Base-by-base conservation (phyloP, 225 moss, liverwort and hornwort genomes). In the Thuidium tamariscinum region DNA sequence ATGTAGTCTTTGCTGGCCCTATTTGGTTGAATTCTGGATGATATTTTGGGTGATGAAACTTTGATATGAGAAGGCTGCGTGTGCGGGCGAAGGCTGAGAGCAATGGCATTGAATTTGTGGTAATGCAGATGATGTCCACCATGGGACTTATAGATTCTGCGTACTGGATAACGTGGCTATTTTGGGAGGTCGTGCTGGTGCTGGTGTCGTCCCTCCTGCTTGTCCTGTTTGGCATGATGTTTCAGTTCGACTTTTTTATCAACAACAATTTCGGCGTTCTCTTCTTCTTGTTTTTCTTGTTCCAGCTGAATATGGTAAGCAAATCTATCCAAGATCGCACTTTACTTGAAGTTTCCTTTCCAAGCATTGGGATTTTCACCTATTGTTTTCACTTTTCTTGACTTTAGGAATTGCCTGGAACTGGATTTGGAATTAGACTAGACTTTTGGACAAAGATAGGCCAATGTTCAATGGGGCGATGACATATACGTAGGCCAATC, bases 81-180 rank as follows among this genome's bases (percentile, higher is more conserved):
- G 34, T 46, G 32, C 63, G 23, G 41, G 80, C 34, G 21, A 80
- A 80, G 36, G 12, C 51, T 66, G 80, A 80, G 59, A 84, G 18
- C 34, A 22, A 74, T 46, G 48, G 49, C 75, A 34, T 74, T 73
- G 72, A n/a, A 60, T 76, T 60, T 25, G 63, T 80, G 82, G 60
- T 87, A 87, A 78, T 77, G 86, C 94, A 98, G 98, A 94, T 95
- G 82, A 98, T 98, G 98, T 55, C 88, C 52, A 94, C 95, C 51
- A 97, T 97, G 98, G 98, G 98, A 67, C 91, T 98, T 5, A 83
- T 96, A 42, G 96, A 98, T 86, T 97, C 98, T 79, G 97, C 96
- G 19, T 98, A 98, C 73, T 98, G 98, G 98, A 64, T 98, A 20
- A 98, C 96, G 18, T 98, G 98, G 98, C 87, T 98, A 32, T 23